Evolutionary conservation across 2,329 filamentous ascomycete genomes (phyloP).

Genomic region (Thelonectria discophora): DNA sequence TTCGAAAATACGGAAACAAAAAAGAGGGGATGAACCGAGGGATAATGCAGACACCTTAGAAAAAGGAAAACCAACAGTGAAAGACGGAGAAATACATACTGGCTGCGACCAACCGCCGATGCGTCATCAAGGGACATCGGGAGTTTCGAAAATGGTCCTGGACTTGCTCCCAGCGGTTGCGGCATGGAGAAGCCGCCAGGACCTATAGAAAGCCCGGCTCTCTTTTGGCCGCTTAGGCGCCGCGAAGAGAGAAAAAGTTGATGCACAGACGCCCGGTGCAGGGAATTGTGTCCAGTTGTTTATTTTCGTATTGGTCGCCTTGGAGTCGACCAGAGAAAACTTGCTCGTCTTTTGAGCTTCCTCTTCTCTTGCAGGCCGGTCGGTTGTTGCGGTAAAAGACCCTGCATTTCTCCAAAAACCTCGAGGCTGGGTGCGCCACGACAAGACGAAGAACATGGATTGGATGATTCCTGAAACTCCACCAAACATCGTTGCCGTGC

Average conservation of each 20-base stretch:
- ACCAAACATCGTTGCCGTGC: too few relatives aligned
- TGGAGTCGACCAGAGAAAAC: too few relatives aligned
- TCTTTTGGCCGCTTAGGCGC: too few relatives aligned
- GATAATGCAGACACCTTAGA: neutral
- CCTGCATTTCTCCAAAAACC: neutral
- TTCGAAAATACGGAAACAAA: neutral
- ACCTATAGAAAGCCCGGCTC: neutral
- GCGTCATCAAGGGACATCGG: neutral
- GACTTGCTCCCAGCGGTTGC: too few relatives aligned
- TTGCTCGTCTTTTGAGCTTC: too few relatives aligned
- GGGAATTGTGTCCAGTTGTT: neutral
- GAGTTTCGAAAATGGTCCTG: too few relatives aligned
- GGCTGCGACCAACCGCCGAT: neutral
- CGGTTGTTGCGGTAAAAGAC: neutral
- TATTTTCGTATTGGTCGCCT: slow-evolving; percentile 1
- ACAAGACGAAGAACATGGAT: neutral
- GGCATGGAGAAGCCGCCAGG: too few relatives aligned
- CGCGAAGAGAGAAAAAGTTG: too few relatives aligned
- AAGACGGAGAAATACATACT: neutral
- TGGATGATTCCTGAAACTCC: too few relatives aligned
- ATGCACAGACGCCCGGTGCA: too few relatives aligned
- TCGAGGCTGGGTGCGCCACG: neutral
- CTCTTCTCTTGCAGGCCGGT: too few relatives aligned
- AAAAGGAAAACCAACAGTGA: neutral
- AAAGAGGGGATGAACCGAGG: slow-evolving; percentile 9